phyloP scores from a whole-genome alignment of 345 rosid species.

The Gossypium sturtianum region DNA sequence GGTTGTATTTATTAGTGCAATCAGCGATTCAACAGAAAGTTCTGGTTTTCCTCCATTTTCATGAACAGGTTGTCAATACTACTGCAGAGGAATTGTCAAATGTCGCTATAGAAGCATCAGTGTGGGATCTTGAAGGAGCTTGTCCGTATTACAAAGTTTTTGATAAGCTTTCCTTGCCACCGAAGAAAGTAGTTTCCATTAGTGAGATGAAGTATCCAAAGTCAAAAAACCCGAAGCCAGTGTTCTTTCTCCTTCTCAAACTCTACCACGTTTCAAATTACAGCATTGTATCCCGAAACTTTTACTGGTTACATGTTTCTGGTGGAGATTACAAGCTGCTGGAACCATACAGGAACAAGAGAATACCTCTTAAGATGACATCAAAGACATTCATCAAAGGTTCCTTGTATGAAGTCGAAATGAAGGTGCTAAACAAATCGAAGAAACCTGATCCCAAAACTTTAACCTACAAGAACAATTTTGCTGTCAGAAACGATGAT shows the following conservation, averaged over 20 bases:
- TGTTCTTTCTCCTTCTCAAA: constrained; percentile 85
- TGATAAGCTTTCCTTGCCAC: constrained; percentile 48
- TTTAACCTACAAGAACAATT: constrained; percentile 32
- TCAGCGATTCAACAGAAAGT: not conserved
- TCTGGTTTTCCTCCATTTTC: not conserved
- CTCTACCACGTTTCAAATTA: constrained; percentile 60
- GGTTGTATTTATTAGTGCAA: not conserved
- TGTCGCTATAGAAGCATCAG: constrained; percentile 75
- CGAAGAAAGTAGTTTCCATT: constrained; percentile 58
- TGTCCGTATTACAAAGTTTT: constrained; percentile 63
- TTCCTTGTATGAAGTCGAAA: constrained; percentile 59
- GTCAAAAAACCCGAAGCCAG: constrained; percentile 64
- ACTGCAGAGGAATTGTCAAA: constrained; percentile 45
- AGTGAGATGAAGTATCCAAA: constrained; percentile 76
- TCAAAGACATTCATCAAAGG: constrained; percentile 50
- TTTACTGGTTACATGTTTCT: constrained; percentile 88
- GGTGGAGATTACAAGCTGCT: constrained; percentile 75
- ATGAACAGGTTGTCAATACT: constrained; percentile 73
- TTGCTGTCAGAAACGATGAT: constrained; percentile 13
- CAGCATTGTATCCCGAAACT: constrained; percentile 73
- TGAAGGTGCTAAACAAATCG: constrained; percentile 62
- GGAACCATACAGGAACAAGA: constrained; percentile 67
- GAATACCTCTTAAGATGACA: constrained; percentile 67
- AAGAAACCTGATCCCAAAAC: constrained; percentile 28
- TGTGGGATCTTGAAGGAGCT: constrained; percentile 88